phyloP scores from a whole-genome alignment of 352 stramenopile genomes.

The Blastocystis sp. region DNA sequence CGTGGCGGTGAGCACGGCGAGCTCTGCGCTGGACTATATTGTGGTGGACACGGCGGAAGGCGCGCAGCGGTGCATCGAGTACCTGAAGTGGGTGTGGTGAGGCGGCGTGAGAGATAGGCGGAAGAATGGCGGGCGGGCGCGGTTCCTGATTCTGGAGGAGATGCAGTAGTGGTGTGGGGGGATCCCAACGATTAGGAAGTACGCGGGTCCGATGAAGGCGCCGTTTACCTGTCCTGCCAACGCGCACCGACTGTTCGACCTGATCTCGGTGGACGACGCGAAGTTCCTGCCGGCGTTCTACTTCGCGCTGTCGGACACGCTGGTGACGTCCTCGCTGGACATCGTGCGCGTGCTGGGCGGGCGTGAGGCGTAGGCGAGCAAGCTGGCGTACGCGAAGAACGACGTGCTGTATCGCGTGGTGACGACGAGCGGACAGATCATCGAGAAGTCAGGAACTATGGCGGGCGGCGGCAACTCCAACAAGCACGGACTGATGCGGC shows the following conservation, averaged over 20 bases:
- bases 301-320: constrained; percentile 89
- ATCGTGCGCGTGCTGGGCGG: constrained; percentile 75
- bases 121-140: constrained; percentile 89
- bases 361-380: constrained; percentile 81
- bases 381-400: constrained; percentile 74
- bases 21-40: constrained; percentile 89
- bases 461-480: constrained; percentile 89
- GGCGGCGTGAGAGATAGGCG: constrained; percentile 57
- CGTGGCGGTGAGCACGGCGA: constrained; percentile 94
- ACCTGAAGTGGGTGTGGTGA: constrained; percentile 76
- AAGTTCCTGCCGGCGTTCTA: constrained; percentile 89
- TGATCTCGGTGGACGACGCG: constrained; percentile 82
- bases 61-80: constrained; percentile 90
- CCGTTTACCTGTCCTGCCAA: constrained; percentile 71
- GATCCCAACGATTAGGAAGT: constrained; percentile 72
- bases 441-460: constrained; percentile 98
- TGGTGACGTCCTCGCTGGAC: constrained; percentile 92
- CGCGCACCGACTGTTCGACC: constrained; percentile 81
- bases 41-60: constrained; percentile 92
- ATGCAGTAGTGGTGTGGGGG: constrained; percentile 78
- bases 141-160: constrained; percentile 96
- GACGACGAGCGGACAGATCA: constrained; percentile 92
- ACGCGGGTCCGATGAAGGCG: constrained; percentile 55
- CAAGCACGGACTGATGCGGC: constrained; percentile 70
- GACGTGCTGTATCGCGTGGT: constrained; percentile 83